Evolutionary conservation across 768 basidiomycete genomes (phyloP).

Genomic region (Trametes cingulata): DNA sequence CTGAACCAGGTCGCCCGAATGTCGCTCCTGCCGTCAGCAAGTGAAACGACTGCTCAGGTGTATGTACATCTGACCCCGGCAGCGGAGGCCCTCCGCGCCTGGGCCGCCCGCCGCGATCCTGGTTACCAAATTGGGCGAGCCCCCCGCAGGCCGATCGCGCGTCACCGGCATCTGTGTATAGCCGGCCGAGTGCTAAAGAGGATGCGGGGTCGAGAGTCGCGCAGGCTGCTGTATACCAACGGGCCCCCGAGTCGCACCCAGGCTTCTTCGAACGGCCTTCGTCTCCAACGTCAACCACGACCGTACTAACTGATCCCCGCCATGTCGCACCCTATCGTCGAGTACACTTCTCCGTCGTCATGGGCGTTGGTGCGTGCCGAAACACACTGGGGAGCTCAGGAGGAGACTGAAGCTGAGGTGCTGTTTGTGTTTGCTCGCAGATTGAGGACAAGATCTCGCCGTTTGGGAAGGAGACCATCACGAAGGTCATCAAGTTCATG

Average conservation of each 20-base stretch:
- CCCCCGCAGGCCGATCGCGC: conserved; percentile 4
- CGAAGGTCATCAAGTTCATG: conserved; percentile 81
- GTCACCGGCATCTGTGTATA: conserved; percentile 11
- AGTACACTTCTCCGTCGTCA: conserved; percentile 79
- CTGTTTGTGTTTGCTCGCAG: conserved; percentile 38
- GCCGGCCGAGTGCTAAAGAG: conserved; percentile 1
- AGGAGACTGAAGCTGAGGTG: not conserved
- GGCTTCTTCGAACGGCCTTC: not conserved
- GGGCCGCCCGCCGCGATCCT: conserved; percentile 9
- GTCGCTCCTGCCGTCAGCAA: not conserved
- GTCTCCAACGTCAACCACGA: not conserved
- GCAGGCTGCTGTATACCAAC: not conserved
- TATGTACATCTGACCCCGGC: conserved; percentile 8
- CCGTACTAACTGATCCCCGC: conserved; percentile 1
- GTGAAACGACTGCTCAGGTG: conserved; percentile 4
- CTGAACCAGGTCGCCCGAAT: not conserved
- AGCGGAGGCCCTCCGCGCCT: conserved; percentile 2
- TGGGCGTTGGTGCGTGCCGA: conserved; percentile 74
- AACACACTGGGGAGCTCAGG: too few species aligned
- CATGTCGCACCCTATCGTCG: conserved; percentile 72
- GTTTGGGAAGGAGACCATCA: conserved; percentile 83
- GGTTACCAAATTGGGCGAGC: conserved; percentile 3
- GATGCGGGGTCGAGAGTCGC: conserved; percentile 5
- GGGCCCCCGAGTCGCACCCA: not conserved
- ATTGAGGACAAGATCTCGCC: conserved; percentile 92